These are phyloP conservation scores for Phytophthora palmivora DNA, from an alignment of 352 stramenopile species.

Conservation along the genomic window DNA sequence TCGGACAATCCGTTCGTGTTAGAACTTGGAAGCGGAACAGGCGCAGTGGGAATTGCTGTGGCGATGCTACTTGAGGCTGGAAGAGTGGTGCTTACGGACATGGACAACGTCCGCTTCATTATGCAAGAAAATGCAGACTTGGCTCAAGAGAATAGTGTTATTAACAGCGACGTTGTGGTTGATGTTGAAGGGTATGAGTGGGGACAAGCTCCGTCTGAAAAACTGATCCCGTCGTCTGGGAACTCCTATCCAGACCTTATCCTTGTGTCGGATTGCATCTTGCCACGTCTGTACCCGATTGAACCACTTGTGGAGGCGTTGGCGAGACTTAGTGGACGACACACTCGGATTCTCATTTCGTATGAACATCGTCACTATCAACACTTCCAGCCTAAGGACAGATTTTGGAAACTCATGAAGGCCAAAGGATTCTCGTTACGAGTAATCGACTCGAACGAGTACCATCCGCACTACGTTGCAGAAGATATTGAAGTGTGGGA, in stretches of 20 bases:
- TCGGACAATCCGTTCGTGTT: slow-evolving; percentile 62
- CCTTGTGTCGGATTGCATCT: slow-evolving; percentile 95
- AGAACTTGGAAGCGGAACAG: slow-evolving; percentile 93
- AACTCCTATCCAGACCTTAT: slow-evolving; percentile 74
- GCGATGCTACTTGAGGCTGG: slow-evolving; percentile 81
- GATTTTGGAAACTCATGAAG: slow-evolving; percentile 81
- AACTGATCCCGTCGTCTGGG: slow-evolving; percentile 35
- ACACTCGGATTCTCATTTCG: slow-evolving; percentile 81
- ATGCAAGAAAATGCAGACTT: slow-evolving; percentile 89
- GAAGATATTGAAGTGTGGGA: slow-evolving; percentile 93
- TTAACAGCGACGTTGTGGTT: slow-evolving; percentile 48
- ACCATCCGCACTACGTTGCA: slow-evolving; percentile 80
- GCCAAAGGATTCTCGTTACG: slow-evolving; percentile 56
- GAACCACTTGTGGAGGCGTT: slow-evolving; percentile 93
- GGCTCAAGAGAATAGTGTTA: slow-evolving; percentile 38
- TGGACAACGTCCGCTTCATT: slow-evolving; percentile 89
- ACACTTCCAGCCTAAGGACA: slow-evolving; percentile 79
- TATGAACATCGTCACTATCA: slow-evolving; percentile 90
- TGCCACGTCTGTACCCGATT: slow-evolving; percentile 96
- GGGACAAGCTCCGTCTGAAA: slow-evolving; percentile 57
- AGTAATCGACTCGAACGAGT: slow-evolving; percentile 56
- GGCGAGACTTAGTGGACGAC: slow-evolving; percentile 57
- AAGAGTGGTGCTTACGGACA: slow-evolving; percentile 91
- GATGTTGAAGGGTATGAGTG: slow-evolving; percentile 91
- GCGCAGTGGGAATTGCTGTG: slow-evolving; percentile 89